Evolutionary conservation across 306 rosid genomes (phyloP), one percentile per base, ranked within the genome.

Genomic region (Lupinus albus): DNA sequence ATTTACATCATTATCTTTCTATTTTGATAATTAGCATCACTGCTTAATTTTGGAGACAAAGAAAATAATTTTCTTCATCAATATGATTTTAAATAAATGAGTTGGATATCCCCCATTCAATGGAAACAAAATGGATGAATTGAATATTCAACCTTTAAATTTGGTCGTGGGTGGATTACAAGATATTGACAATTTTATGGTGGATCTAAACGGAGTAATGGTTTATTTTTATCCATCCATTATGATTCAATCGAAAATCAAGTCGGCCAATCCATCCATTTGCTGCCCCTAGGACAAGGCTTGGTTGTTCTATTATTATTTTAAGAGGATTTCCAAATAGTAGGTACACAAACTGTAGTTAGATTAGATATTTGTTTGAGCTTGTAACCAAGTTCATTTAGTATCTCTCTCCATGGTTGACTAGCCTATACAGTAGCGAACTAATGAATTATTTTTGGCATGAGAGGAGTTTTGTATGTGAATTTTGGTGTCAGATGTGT

Each of bases 361-460:
- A 13, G 53, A 25, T 18, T 17, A 13, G 53, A 25, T 21, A 60
- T 56, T 44, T 13, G 42, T 61, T 53, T 48, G 30, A 64, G 61
- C 45, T 63, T 59, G 28, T 62, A 16, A 61, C 30, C 38, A 44
- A 58, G 15, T 53, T 44, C 39, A 49, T 57, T 69, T 68, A 16
- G 18, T 18, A 42, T 56, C 38, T 41, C 38, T 41, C 20, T 69
- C 38, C 49, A 28, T 79, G 70, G 54, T 56, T 57, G 14, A 25
- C 41, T 9, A 6, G 55, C 18, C 16, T 33, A 32, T 62, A 15
- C 16, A 39, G 17, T 25, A 11, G 32, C 30, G 4, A 53, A 44
- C 17, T 53, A 45, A 38, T 61, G 36, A 44, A 13, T 44, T 56
- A n/a, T 65, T 56, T 56, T 48, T 68, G 10, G 56, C 51, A 73